Evolutionary conservation across 169 alveolate genomes (phyloP), one percentile per base, ranked within the genome.

Genomic region (Theileria orientalis): DNA sequence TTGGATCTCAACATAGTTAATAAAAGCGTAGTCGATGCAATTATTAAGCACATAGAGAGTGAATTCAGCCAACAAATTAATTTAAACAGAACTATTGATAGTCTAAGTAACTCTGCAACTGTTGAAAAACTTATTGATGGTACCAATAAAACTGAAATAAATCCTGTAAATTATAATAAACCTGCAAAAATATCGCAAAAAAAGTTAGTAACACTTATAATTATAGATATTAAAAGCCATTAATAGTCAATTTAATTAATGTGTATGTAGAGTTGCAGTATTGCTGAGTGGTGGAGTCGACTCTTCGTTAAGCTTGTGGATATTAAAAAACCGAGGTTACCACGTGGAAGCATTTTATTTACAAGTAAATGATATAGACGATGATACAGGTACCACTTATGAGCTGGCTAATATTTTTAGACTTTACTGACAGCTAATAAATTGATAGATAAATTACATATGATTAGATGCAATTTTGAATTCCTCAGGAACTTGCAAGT

Each of bases 211-310:
- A n/a, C n/a, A n/a, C n/a, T n/a, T n/a, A n/a, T n/a, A n/a, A n/a
- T n/a, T n/a, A n/a, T n/a, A n/a, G n/a, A n/a, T n/a, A n/a, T n/a
- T n/a, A n/a, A n/a, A n/a, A n/a, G n/a, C n/a, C n/a, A n/a, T n/a
- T n/a, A n/a, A n/a, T n/a, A n/a, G n/a, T n/a, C n/a, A n/a, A n/a
- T n/a, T n/a, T n/a, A n/a, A n/a, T n/a, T n/a, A n/a, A n/a, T n/a
- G n/a, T n/a, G 3, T 3, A 35, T 73, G 29, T 19, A 82, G 83
- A 71, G 88, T 84, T 1, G 90, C 91, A 21, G 85, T 75, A 27
- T 69, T 88, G 44, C 37, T 88, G 11, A 80, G 90, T 64, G 93
- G 93, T 5, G 93, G 93, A 21, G 93, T 88, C 14, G 93, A 88
- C 56, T 88, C 93, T 14, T 82, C 93, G 8, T 86, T 88, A 21